A percentile compares a stretch with the other conserved stretches of the same genome.
These are phyloP conservation scores for Fusarium coffeatum DNA, from an alignment of 2,329 filamentous ascomycete species.

Conservation along the genomic window DNA sequence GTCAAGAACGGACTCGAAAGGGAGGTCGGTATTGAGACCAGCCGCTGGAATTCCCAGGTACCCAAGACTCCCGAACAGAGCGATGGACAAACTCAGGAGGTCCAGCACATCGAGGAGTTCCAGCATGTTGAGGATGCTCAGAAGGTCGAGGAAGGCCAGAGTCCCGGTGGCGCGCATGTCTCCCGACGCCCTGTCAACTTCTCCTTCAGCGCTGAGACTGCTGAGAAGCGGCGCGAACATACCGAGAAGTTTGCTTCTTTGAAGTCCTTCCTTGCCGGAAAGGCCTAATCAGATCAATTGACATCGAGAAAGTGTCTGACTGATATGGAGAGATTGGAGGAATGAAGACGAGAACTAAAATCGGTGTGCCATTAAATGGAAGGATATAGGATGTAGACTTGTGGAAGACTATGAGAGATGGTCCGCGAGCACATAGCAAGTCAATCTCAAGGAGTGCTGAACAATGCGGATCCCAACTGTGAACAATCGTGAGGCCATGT, in stretches of 20 bases:
- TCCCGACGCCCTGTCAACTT: conserved; percentile 15
- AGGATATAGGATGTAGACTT: not conserved
- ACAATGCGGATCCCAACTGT: no score
- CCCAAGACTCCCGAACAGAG: not conserved
- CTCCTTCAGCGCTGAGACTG: not conserved
- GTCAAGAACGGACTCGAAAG: not conserved
- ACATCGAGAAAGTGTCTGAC: not conserved
- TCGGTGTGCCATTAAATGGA: not conserved
- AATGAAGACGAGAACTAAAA: not conserved
- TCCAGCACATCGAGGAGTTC: not conserved
- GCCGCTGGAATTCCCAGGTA: conserved; percentile 19
- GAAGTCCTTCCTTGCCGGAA: conserved; percentile 24
- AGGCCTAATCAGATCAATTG: not conserved
- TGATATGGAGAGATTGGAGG: not conserved
- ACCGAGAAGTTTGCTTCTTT: not conserved
- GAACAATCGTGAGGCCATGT: fast-evolving
- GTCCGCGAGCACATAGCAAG: not conserved
- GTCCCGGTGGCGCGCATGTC: not conserved
- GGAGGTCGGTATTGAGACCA: conserved; percentile 18
- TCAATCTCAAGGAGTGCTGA: not conserved
- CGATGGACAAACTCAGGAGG: not conserved
- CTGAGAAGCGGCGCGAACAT: conserved; percentile 1
- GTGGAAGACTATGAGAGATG: not conserved
- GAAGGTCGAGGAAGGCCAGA: not conserved
- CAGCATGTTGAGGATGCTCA: not conserved